Conservation (phyloP, 2,329 filamentous ascomycete genomes). For the Colletotrichum musicola region DNA sequence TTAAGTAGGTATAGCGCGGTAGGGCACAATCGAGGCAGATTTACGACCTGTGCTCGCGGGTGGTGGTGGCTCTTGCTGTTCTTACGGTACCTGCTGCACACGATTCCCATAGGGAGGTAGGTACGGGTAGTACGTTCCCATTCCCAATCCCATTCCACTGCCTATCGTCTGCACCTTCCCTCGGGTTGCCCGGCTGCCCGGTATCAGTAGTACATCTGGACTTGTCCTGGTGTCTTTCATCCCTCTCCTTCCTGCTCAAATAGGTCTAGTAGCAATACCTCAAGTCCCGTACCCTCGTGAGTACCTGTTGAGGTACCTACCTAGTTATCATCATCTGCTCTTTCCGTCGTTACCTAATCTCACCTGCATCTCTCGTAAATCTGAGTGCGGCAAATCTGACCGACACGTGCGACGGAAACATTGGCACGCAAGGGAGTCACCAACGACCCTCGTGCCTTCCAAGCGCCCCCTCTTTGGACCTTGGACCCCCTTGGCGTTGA, state of each 20-base stretch:
- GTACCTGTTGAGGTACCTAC: background rate
- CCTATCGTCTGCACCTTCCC: background rate
- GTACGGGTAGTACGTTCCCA: no score
- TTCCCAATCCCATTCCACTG: background rate
- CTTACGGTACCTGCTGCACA: slow-evolving; percentile 30
- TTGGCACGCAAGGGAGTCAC: slow-evolving; percentile 23
- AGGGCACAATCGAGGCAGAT: slow-evolving; percentile 14
- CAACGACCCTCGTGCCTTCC: slow-evolving; percentile 4
- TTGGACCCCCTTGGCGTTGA: background rate
- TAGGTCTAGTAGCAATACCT: background rate
- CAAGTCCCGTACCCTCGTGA: background rate
- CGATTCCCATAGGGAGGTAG: background rate
- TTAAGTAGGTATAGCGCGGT: background rate
- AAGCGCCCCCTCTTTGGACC: no score
- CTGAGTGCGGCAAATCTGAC: slow-evolving; percentile 18
- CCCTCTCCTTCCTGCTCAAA: background rate
- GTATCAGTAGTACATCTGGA: no score
- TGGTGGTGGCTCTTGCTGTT: slow-evolving; percentile 2
- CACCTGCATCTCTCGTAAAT: slow-evolving; percentile 38
- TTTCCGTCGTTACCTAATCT: slow-evolving; percentile 11
- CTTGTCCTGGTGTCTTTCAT: no score
- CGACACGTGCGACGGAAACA: slow-evolving; percentile 29
- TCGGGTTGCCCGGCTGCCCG: no score
- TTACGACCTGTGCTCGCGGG: slow-evolving; percentile 16
- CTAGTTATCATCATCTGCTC: background rate